Conservation (phyloP, 176 grass and related monocot species). For the Areca catechu region DNA sequence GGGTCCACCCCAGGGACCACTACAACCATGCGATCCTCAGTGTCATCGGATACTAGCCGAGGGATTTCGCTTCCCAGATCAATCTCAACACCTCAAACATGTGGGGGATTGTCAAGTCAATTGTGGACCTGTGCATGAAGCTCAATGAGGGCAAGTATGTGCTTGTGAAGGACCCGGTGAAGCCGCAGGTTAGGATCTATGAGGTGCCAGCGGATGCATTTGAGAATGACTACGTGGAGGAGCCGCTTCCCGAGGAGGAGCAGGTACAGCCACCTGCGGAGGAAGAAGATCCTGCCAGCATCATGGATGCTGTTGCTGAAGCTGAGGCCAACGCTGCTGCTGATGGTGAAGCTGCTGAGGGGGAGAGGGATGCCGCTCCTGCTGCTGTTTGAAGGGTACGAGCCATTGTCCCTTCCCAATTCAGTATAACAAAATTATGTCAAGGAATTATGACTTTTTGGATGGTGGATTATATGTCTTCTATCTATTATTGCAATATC, state of each 20-base stretch:
- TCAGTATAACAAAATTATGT: too few relatives aligned
- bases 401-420: too few relatives aligned
- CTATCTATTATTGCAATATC: too few relatives aligned
- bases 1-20: constrained; percentile 6
- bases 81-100: constrained; percentile 7
- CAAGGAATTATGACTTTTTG: too few relatives aligned
- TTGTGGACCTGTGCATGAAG: constrained; percentile 9
- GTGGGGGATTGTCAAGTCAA: constrained; percentile 8
- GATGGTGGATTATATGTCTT: too few relatives aligned
- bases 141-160: constrained; percentile 14
- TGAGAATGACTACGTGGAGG: constrained; percentile 9
- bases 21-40: constrained; percentile 9
- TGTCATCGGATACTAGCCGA: not conserved
- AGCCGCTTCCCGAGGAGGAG: constrained; percentile 10
- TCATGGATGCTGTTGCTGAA: constrained; percentile 5
- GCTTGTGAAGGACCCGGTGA: constrained; percentile 3
- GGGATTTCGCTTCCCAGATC: constrained; percentile 6
- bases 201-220: constrained; percentile 12
- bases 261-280: constrained; percentile 8
- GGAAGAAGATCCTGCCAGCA: not conserved
- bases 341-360: not conserved
- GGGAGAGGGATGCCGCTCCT: not conserved
- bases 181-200: constrained; percentile 9
- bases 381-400: too few relatives aligned
- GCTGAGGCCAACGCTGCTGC: not conserved